phyloP scores from a whole-genome alignment of 345 rosid species.

The Pistacia atlantica region DNA sequence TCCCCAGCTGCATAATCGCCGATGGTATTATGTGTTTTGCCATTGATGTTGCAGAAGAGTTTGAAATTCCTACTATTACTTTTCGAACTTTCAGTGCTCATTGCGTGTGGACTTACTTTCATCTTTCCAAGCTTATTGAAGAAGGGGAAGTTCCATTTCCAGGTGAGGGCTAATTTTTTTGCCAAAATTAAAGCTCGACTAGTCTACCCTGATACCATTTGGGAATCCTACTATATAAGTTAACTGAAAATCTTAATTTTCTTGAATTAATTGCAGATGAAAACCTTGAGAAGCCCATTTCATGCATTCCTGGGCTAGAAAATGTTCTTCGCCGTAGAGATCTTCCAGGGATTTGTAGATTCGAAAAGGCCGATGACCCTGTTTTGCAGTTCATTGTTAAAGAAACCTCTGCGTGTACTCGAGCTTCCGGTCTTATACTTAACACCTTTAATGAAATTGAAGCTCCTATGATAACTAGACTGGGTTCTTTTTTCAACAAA shows the following conservation, averaged over 20 bases:
- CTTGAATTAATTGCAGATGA: neutral
- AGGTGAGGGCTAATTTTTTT: constrained; percentile 18
- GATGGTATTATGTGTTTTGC: constrained; percentile 39
- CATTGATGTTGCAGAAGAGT: constrained; percentile 38
- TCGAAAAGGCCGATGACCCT: neutral
- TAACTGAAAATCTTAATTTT: no score
- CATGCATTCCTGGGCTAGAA: constrained; percentile 22
- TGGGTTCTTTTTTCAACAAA: constrained; percentile 15
- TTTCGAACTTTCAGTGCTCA: constrained; percentile 37
- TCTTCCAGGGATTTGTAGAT: constrained; percentile 18
- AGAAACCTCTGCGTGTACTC: constrained; percentile 9
- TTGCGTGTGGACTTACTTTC: constrained; percentile 34
- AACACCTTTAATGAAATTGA: constrained; percentile 45
- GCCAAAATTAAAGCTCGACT: no score
- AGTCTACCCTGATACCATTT: no score
- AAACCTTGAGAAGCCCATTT: constrained; percentile 17
- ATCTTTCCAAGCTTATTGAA: constrained; percentile 34
- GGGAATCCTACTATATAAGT: no score
- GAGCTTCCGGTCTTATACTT: constrained; percentile 37
- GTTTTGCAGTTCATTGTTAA: neutral
- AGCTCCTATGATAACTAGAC: constrained; percentile 25
- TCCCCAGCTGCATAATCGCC: constrained; percentile 31
- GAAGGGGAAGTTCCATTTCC: constrained; percentile 43
- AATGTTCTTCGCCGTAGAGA: constrained; percentile 20
- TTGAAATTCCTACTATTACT: constrained; percentile 30